Conservation (phyloP, 805 yeast genomes). For the Millerozyma miso region DNA sequence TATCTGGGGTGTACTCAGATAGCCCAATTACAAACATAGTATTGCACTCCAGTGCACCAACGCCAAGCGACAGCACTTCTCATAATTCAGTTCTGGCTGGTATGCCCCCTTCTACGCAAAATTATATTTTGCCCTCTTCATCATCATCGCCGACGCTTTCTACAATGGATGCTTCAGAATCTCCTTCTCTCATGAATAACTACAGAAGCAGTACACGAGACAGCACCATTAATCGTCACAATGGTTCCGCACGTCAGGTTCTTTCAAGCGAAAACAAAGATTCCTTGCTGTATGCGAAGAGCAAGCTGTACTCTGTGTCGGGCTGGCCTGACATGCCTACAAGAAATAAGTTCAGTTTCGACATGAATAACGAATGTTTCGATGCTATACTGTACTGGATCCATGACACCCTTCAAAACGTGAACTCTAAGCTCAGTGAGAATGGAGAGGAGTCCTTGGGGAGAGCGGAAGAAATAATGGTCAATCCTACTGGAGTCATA, state of each 20-base stretch:
- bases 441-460: constrained; percentile 7
- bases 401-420: constrained; percentile 18
- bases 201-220: not conserved
- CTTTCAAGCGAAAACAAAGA: not conserved
- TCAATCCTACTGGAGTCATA: constrained; percentile 28
- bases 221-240: not conserved
- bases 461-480: constrained; percentile 15
- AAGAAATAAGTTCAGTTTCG: constrained; percentile 15
- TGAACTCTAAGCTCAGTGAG: constrained; percentile 6
- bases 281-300: not conserved
- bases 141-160: constrained; percentile 17
- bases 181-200: not conserved
- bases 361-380: constrained; percentile 38
- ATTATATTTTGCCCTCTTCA: constrained; percentile 11
- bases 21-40: not conserved
- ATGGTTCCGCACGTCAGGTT: not conserved
- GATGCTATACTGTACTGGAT: constrained; percentile 37
- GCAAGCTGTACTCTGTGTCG: constrained; percentile 2
- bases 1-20: not conserved
- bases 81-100: not conserved
- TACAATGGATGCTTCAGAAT: constrained; percentile 3
- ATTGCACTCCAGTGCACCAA: constrained; percentile 2
- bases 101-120: not conserved
- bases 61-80: constrained; percentile 2
- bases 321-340: constrained; percentile 2